Evolutionary conservation across 352 stramenopile genomes (phyloP), one percentile per base, ranked within the genome.

Genomic region (Pythium rhizo-oryzae): DNA sequence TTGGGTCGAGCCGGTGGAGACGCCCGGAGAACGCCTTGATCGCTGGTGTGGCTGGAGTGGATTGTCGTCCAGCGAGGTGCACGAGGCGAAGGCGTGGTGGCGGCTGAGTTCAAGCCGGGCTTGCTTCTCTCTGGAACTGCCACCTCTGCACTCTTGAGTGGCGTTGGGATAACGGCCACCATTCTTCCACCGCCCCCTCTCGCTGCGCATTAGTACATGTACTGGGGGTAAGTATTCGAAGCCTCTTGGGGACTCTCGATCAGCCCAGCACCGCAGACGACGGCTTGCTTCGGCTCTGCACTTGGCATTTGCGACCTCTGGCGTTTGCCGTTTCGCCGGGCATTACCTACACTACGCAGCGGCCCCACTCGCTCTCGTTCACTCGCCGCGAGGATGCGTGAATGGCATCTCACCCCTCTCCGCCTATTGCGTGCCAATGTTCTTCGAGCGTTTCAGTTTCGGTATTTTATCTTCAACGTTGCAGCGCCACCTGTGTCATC

Each of bases 131-230:
- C 49, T 47, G 41, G 41, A 60, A 67, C 60, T 60, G 60, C 39
- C 60, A 67, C 23, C 60, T 47, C 60, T 67, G 60, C 25, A 67
- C 51, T 60, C 50, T 33, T 67, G 23, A 19, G 33, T 49, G 19
- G 3, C 8, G 3, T 23, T 11, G 58, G 44, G 28, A 56, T 65
- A 47, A 65, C 58, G 44, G 44, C 46, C 41, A 16, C 41, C 18
- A 46, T 57, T 57, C 58, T 65, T 44, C 58, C 44, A 54, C 39
- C 24, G 44, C 30, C 16, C 30, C 35, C 43, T 28, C 53, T 47
- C 35, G 4, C 30, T 9, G 11, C 19, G 41, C 35, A 41, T 41
- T 41, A 41, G 35, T 1, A 41, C 35, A 15, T 41, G 35, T 12
- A 41, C 35, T 47, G 41, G n/a, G 41, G 5, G 18, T 47, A 15